Evolutionary conservation across 2,329 filamentous ascomycete genomes (phyloP), one percentile per base, ranked within the genome.

Genomic region (Fusarium aywerte): DNA sequence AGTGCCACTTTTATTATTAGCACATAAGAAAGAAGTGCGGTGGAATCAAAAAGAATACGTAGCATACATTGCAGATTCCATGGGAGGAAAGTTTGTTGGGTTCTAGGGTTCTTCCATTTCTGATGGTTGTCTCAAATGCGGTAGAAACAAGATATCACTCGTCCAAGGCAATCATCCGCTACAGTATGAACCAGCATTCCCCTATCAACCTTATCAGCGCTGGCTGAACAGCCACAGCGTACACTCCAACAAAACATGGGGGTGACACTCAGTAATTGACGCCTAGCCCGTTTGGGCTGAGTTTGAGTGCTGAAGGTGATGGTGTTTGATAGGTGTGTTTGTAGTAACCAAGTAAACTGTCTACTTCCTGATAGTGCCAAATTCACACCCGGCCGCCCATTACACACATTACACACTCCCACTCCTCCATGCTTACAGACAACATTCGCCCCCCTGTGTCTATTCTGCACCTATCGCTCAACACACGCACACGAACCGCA

Each of bases 141-240:
- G 33, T 45, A 56, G 18, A 54, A 49, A 49, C 45, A 49, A 27
- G 38, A 16, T 42, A 57, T 57, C 53, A 29, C 47, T 50, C 56
- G n/a, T n/a, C n/a, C n/a, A n/a, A n/a, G n/a, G n/a, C n/a, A 27
- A 39, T 35, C 21, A 25, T 47, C 36, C 12, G 31, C 13, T 35
- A 35, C 44, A 48, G 44, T 43, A 52, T 33, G 8, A 18, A 36
- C 18, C 27, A 53, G 53, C 65, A 65, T 71, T 63, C 68, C 62
- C 60, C 23, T 35, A 38, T 56, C 69, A 65, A 64, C 58, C 67
- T 71, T 72, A 72, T 71, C 70, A 71, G 62, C 51, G 25, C 31
- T 50, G 47, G 47, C 33, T 40, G 47, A 27, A 49, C 58, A 55
- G 65, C 63, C 33, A 64, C 40, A 29, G 33, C 25, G 21, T 29